Percentiles rank a stretch among this genome's conserved stretches.
Evolutionary conservation across 148 eudicot species (phyloP).

Genomic region (Spergularia bocconei): DNA sequence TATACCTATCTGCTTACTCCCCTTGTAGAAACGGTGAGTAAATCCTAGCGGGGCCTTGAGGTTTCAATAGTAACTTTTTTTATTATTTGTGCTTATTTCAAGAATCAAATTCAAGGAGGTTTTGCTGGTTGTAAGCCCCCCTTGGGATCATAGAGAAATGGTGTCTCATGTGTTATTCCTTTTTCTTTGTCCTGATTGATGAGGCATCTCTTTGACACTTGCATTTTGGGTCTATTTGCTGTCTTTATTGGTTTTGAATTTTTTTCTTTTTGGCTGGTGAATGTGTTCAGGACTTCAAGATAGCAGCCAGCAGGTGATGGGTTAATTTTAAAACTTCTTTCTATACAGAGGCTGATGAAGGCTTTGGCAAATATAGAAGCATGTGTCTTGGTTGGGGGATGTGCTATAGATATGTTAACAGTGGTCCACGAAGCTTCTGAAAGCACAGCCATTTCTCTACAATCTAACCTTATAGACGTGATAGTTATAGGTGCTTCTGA

Average conservation of each 20-base stretch:
- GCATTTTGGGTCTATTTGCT: not conserved
- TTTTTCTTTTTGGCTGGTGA: not conserved
- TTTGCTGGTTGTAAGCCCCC: too few species aligned
- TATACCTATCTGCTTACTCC: too few species aligned
- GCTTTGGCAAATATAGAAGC: constrained; percentile 86
- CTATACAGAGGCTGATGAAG: constrained; percentile 83
- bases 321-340: constrained; percentile 6
- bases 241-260: not conserved
- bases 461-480: constrained; percentile 93
- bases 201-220: not conserved
- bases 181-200: not conserved
- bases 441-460: constrained; percentile 93
- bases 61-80: too few species aligned
- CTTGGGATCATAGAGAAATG: too few species aligned
- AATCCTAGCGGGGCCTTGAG: too few species aligned
- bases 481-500: constrained; percentile 36
- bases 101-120: too few species aligned
- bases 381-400: constrained; percentile 96
- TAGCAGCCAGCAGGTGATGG: not conserved
- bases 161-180: not conserved
- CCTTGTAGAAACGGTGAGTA: too few species aligned
- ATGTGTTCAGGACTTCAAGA: not conserved
- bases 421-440: constrained; percentile 95
- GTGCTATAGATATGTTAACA: constrained; percentile 91
- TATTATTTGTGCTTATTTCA: too few species aligned